A percentile compares a stretch with the other conserved stretches of the same genome.
These are phyloP conservation scores for Beauveria pseudobassiana DNA, from an alignment of 2,329 filamentous ascomycete genomes.

Conservation along the genomic window DNA sequence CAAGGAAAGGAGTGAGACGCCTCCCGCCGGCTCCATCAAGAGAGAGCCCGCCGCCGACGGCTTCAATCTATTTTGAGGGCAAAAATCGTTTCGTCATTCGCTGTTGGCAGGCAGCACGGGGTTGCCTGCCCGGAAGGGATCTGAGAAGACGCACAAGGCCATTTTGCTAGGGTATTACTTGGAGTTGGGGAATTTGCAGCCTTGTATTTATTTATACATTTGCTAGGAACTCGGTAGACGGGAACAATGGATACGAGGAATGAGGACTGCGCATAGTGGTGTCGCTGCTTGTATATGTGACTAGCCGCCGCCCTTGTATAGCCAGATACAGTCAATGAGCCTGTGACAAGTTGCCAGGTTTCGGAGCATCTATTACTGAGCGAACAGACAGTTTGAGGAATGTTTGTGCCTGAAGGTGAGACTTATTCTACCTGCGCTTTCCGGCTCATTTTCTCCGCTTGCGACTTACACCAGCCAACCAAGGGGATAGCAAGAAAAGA, in stretches of 20 bases:
- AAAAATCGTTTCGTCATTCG: neutral
- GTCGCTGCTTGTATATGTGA: neutral
- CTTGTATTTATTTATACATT: no score
- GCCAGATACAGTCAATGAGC: neutral
- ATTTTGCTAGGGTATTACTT: no score
- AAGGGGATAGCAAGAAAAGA: no score
- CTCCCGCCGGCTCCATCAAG: slow-evolving; percentile 4
- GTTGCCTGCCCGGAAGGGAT: no score
- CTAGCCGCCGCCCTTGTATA: neutral
- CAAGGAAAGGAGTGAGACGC: slow-evolving; percentile 2
- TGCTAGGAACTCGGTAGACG: neutral
- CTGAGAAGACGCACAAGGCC: no score
- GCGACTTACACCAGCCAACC: neutral
- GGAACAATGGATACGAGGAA: neutral
- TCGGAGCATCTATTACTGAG: neutral
- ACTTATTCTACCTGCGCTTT: no score
- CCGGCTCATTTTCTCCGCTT: neutral
- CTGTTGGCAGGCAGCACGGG: no score
- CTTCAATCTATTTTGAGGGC: neutral
- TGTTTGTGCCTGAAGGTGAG: no score
- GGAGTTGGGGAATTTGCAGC: no score
- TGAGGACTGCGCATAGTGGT: neutral
- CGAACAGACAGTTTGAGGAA: neutral
- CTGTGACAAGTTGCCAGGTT: no score
- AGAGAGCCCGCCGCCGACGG: neutral